These are phyloP conservation scores for Solanum hybrid DNA, from an alignment of 305 asterid species.

Conservation along the genomic window DNA sequence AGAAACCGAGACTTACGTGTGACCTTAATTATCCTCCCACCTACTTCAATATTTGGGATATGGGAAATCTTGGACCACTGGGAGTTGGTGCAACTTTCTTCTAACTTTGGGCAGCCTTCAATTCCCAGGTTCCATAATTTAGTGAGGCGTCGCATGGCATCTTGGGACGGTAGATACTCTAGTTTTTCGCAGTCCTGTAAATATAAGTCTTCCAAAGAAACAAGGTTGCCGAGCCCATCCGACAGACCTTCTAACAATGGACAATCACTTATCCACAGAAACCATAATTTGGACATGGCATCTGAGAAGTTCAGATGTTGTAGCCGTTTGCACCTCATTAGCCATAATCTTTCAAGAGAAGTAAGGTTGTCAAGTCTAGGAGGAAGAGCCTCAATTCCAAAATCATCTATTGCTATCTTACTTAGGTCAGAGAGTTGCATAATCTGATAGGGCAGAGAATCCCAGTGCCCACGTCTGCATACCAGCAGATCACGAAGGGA, in stretches of 20 bases:
- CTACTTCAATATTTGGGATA: too few relatives aligned
- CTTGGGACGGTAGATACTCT: not conserved
- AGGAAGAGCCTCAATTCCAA: slow-evolving; percentile 10
- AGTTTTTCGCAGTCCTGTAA: not conserved
- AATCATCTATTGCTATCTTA: too few relatives aligned
- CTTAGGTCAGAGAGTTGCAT: slow-evolving; percentile 1
- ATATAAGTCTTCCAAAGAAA: accelerated
- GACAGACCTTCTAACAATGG: not conserved
- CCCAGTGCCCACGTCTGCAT: not conserved
- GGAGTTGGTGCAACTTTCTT: not conserved
- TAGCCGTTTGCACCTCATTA: not conserved
- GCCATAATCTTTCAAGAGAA: not conserved
- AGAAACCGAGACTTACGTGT: too few relatives aligned
- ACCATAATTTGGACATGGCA: too few relatives aligned
- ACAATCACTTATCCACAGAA: too few relatives aligned
- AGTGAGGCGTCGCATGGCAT: not conserved
- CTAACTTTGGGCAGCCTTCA: not conserved
- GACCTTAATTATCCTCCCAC: too few relatives aligned
- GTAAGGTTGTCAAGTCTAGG: slow-evolving; percentile 9
- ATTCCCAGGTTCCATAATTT: not conserved
- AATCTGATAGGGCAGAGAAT: slow-evolving; percentile 9
- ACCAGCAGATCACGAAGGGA: not conserved
- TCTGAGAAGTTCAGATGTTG: too few relatives aligned
- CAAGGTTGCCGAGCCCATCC: not conserved
- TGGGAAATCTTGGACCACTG: not conserved